Evolutionary conservation across 768 basidiomycete species (phyloP).

Genomic region (Steccherinum ochraceum): DNA sequence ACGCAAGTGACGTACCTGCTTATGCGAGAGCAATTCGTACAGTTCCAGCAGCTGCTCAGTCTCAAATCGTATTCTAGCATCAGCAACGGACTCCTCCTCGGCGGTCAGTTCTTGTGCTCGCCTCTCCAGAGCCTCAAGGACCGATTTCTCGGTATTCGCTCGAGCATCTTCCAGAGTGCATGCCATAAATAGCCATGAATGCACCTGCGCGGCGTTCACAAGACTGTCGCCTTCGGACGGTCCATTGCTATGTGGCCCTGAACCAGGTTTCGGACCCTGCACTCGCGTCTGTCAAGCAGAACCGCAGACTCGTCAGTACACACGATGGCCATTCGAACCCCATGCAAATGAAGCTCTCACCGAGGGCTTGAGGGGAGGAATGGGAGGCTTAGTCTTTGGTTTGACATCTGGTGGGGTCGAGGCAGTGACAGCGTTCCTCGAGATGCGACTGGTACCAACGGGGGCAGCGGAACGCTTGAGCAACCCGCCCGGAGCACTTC

Average conservation of each 20-base stretch:
- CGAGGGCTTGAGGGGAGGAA: not conserved
- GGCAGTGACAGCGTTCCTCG: not conserved
- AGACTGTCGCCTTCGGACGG: constrained; percentile 24
- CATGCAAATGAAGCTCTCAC: not conserved
- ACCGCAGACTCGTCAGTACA: too few species aligned
- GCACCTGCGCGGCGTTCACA: constrained; percentile 45
- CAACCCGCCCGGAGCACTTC: not conserved
- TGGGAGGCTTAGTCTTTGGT: too few species aligned
- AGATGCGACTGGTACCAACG: not conserved
- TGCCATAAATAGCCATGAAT: constrained; percentile 58
- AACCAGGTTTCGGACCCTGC: too few species aligned
- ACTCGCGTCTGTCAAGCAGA: too few species aligned
- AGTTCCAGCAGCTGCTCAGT: constrained; percentile 38
- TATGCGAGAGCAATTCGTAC: constrained; percentile 36
- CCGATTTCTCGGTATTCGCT: constrained; percentile 30
- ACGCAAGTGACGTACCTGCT: constrained; percentile 34
- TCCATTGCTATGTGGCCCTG: too few species aligned
- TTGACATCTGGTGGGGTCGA: not conserved
- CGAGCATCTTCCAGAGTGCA: constrained; percentile 49
- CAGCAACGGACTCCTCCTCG: constrained; percentile 37
- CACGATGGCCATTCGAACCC: not conserved
- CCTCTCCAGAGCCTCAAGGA: constrained; percentile 31
- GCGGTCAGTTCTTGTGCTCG: constrained; percentile 26
- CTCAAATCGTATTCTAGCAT: constrained; percentile 35
- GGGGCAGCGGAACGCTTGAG: not conserved